Base-by-base conservation (phyloP, 164 flowering plant species). In the Dillenia suffruticosa region DNA sequence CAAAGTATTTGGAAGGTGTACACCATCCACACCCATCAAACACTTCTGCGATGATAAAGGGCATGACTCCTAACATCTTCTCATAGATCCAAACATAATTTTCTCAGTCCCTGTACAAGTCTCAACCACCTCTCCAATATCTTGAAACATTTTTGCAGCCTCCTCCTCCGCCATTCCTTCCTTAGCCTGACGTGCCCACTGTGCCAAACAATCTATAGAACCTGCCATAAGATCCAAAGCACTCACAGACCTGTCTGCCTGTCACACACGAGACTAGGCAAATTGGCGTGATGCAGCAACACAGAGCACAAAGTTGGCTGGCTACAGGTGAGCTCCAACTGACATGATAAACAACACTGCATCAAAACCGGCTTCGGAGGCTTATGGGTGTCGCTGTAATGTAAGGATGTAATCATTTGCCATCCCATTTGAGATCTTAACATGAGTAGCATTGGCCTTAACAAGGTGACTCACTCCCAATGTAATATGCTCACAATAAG, bases 181-280 rank as follows among this genome's bases (percentile, higher is more conserved):
- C 12, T 52, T 52, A 52, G 55, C 11, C 55, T 52, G 32, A 15
- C 32, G 32, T 9, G 46, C 24, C 59, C 59, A 57, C 13, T 12
- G 46, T 57, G 46, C 59, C 40, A 40, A 8, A 14, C 59, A 40
- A 17, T 16, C 40, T 14, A 44, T 47, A 40, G 59, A 40, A 9
- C 59, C 59, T 40, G 59, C 46, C 19, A 57, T 57, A 12, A 57
- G 59, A 57, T 57, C 59, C n/a, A 57, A 15, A 44, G 59, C 59
- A 40, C 47, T 47, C 46, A 57, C 47, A 1, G 47, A 57, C 40
- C 59, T 40, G 46, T 44, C 59, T 15, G 47, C 59, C 44, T 44
- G 45, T 13, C 59, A 47, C 16, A 44, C 59, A 9, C 59, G 47
- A 40, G 59, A 26, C 46, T 57, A 46, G 9, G 47, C 59, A 57